Evolutionary conservation across 176 grass and related monocot species (phyloP), one percentile per base, ranked within the genome.

Genomic region (Phoenix roebelenii): DNA sequence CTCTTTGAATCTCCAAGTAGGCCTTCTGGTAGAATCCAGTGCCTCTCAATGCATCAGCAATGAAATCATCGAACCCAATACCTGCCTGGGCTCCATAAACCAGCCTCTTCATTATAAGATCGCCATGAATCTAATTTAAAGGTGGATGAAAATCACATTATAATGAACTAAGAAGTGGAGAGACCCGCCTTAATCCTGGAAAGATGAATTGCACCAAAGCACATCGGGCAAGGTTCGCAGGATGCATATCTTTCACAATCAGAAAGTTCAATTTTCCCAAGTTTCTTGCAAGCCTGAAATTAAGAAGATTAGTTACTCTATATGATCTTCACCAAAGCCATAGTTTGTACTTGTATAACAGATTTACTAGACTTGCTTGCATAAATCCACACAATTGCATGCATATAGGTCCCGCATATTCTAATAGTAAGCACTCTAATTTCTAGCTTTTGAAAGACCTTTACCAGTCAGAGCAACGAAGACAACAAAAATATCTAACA

Each of bases 31-130:
- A 95, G 72, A 66, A 79, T 44, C 66, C 83, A 28, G 91, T 95
- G 48, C 91, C 91, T 65, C 91, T 82, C 2, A 95, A 64, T 58
- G 91, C 91, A 77, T 95, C 86, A 65, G 86, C 91, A 57, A 95
- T 95, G 80, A 95, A 95, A 63, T 95, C 86, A 65, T 95, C 91
- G 14, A 95, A 95, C 29, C 91, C 91, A 65, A 95, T 87, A 7
- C 83, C 91, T 52, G 91, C 91, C 68, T 90, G 86, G 16, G 86
- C 91, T 74, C 91, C 91, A 49, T 95, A 95, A 16, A 95, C 91
- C 72, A 95, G 61, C 72, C 91, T 95, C 91, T 95, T 57, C 54
- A 75, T 52, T 63, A 19, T 9, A 67, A 15, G 60, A 72, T 35
- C 5, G 7, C 30, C 30, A 35, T 1, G 30, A 5, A 6, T 7